Evolutionary conservation across 108 stramenopile genomes (phyloP).

Genomic region (Pseudonitzschia pungens): DNA sequence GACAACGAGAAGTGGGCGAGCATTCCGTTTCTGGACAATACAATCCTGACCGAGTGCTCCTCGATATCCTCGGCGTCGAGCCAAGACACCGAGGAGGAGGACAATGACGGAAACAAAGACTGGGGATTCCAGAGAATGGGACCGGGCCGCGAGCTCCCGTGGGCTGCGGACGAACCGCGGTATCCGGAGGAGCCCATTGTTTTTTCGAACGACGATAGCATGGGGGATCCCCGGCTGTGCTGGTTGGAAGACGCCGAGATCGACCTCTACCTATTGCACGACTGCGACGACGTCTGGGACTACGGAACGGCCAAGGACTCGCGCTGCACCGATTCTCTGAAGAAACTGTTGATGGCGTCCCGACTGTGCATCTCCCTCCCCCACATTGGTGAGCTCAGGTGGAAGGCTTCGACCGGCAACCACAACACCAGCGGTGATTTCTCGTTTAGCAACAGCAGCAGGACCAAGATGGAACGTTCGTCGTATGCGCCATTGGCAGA

Average conservation of each 20-base stretch:
- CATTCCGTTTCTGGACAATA: conserved; percentile 1
- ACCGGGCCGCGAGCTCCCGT: not conserved
- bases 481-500: not conserved
- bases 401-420: conserved; percentile 1
- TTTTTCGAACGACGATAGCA: conserved; percentile 7
- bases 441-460: not conserved
- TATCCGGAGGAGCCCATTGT: conserved; percentile 32
- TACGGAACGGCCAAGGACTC: not conserved
- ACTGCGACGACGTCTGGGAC: conserved; percentile 30
- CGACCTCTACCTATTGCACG: conserved; percentile 27
- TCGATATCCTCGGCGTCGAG: conserved; percentile 13
- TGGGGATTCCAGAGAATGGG: not conserved
- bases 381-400: conserved; percentile 9
- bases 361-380: conserved; percentile 9
- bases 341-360: conserved; percentile 24
- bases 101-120: not conserved
- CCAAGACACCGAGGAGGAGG: not conserved
- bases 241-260: conserved; percentile 25
- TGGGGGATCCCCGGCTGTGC: not conserved
- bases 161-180: not conserved
- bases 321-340: conserved; percentile 24
- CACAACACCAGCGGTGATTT: not conserved
- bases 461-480: not conserved
- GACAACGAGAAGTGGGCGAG: not conserved
- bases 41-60: conserved; percentile 6